Conservation (phyloP, 768 basidiomycete genomes). For the Russula sp. region DNA sequence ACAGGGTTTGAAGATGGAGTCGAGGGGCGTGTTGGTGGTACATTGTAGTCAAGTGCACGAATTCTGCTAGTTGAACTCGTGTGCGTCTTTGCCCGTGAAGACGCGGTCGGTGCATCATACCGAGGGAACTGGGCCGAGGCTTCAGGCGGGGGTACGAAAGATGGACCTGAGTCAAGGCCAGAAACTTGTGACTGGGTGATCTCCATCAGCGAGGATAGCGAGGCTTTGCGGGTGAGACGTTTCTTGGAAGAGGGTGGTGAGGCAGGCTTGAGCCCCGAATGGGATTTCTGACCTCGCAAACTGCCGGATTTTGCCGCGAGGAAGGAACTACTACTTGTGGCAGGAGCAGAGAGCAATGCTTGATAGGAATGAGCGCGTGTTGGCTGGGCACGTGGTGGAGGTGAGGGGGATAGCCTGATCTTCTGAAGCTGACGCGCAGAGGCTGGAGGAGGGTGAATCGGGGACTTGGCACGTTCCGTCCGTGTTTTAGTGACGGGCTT, state of each 20-base stretch:
- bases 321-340: constrained; percentile 48
- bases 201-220: constrained; percentile 70
- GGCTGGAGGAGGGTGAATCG: constrained; percentile 61
- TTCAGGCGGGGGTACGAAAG: constrained; percentile 31
- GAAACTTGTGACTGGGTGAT: constrained; percentile 47
- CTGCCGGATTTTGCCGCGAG: constrained; percentile 65
- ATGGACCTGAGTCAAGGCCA: constrained; percentile 42
- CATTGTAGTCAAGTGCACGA: constrained; percentile 51
- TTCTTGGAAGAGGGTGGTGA: constrained; percentile 60
- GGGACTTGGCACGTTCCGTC: constrained; percentile 66
- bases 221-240: constrained; percentile 69
- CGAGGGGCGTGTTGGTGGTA: constrained; percentile 72
- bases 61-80: constrained; percentile 60
- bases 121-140: constrained; percentile 39
- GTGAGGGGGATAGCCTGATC: constrained; percentile 63
- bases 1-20: constrained; percentile 75
- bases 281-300: constrained; percentile 79
- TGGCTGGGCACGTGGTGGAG: constrained; percentile 47
- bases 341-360: constrained; percentile 44
- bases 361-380: constrained; percentile 53
- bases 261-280: constrained; percentile 72
- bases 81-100: constrained; percentile 71
- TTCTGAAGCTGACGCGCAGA: constrained; percentile 64
- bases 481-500: constrained; percentile 61
- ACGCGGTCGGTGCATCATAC: constrained; percentile 75